A percentile compares a stretch with the other conserved stretches of the same genome.
phyloP scores from a whole-genome alignment of 202 grass and related monocot genomes.

The Carex arenaria region DNA sequence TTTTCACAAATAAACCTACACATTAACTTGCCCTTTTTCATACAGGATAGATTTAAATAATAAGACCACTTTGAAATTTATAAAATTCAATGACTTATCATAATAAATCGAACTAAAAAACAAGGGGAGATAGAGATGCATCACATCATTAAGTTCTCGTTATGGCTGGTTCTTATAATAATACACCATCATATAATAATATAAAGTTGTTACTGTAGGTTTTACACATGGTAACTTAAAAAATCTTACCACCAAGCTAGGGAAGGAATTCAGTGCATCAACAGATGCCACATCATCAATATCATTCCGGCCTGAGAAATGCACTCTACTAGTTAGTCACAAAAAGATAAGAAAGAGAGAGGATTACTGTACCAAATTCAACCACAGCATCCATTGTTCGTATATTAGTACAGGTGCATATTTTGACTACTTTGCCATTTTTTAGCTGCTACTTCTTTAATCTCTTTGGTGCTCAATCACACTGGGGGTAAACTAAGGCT shows the following conservation, averaged over 20 bases:
- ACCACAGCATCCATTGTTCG: not conserved
- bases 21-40: not conserved
- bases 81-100: not conserved
- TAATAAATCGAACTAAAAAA: not conserved
- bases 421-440: not conserved
- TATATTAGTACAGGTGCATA: not conserved
- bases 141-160: not conserved
- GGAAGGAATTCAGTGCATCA: conserved; percentile 84
- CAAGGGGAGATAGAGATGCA: not conserved
- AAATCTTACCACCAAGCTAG: conserved; percentile 69
- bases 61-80: not conserved
- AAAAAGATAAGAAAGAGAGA: not conserved
- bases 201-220: not conserved
- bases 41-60: not conserved
- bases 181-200: not conserved
- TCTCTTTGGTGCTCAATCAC: not conserved
- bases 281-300: conserved; percentile 71
- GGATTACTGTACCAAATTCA: not conserved
- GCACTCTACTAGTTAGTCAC: conserved; percentile 24
- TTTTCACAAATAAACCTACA: not conserved
- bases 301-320: conserved; percentile 58
- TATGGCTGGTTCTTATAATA: not conserved
- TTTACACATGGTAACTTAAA: not conserved
- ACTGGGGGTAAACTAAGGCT: not conserved
- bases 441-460: not conserved